Evolutionary conservation across 371 early-diverging fungal species (phyloP), one percentile per base, ranked within the genome.

Genomic region (Zancudomyces culisetae): DNA sequence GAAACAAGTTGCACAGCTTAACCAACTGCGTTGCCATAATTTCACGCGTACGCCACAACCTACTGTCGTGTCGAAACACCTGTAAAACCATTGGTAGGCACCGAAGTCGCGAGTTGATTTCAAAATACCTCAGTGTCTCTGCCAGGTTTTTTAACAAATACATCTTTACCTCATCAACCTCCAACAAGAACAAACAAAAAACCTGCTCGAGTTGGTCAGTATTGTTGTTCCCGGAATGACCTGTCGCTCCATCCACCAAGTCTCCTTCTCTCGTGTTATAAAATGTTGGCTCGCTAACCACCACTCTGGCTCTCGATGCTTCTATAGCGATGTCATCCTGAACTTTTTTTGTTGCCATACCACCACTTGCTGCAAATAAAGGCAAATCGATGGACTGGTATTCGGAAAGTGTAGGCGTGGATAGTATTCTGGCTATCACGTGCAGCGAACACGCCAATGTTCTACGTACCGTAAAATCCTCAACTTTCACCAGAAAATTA

Each of bases 1-100:
- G 57, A 26, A 60, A 68, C 49, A 67, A 45, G 10, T 59, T 58
- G 42, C 64, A 61, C 43, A 69, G 55, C 27, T 59, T 54, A 23
- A 61, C 67, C 21, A 69, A 53, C 59, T 69, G 69, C 29, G 43
- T 24, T 2, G 69, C 69, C 69, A 69, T 69, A 40, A 68, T 58
- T 56, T 69, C 62, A 27, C 69, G 64, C 40, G 68, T 61, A n/a
- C 69, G 55, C 69, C 69, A 69, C 45, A 58, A 56, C 40, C 50
- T 52, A 49, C 68, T 67, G 48, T 67, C 69, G 56, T 63, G 61
- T 42, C 45, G 41, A 23, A 69, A 67, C 19, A 64, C 67, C 47
- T 67, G 69, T 55, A 64, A 45, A 20, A 68, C 57, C 57, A 60
- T 61, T 20, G 69, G 69, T 53, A 69, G 40, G 50, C 67, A 67